A percentile compares a stretch with the other conserved stretches of the same genome.
phyloP scores from a whole-genome alignment of 2,329 filamentous ascomycete genomes.

The Penicillium sp. region DNA sequence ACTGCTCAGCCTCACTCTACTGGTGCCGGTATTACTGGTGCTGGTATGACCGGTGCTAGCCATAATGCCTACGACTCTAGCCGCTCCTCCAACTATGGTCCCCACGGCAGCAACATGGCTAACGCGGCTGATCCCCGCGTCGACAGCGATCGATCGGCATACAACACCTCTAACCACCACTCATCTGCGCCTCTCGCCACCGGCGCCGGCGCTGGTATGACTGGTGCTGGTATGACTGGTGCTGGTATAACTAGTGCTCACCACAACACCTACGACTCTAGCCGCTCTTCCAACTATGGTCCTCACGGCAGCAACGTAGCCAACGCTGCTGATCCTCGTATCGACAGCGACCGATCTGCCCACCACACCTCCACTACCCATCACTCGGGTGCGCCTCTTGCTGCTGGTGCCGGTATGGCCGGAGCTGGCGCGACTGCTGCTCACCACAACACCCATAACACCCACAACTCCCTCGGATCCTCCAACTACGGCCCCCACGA shows the following conservation, averaged over 20 bases:
- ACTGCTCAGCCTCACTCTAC: background rate
- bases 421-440: background rate
- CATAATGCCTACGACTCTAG: background rate
- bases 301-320: constrained; percentile 13
- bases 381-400: background rate
- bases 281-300: constrained; percentile 10
- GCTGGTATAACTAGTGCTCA: background rate
- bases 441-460: constrained; percentile 2
- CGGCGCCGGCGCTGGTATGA: background rate
- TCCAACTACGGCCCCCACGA: constrained; percentile 19
- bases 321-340: constrained; percentile 10
- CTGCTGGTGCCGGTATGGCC: background rate
- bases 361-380: background rate
- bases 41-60: background rate
- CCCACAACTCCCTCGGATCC: constrained; percentile 9
- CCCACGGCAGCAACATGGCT: constrained; percentile 12
- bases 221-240: background rate
- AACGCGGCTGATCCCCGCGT: constrained; percentile 12
- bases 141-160: constrained; percentile 6
- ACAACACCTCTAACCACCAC: constrained; percentile 1
- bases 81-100: constrained; percentile 11
- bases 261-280: background rate
- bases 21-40: background rate
- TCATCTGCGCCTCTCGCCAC: background rate
- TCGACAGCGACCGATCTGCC: constrained; percentile 6